Conservation (phyloP, 306 rosid species). For the Quercus engelmannii region DNA sequence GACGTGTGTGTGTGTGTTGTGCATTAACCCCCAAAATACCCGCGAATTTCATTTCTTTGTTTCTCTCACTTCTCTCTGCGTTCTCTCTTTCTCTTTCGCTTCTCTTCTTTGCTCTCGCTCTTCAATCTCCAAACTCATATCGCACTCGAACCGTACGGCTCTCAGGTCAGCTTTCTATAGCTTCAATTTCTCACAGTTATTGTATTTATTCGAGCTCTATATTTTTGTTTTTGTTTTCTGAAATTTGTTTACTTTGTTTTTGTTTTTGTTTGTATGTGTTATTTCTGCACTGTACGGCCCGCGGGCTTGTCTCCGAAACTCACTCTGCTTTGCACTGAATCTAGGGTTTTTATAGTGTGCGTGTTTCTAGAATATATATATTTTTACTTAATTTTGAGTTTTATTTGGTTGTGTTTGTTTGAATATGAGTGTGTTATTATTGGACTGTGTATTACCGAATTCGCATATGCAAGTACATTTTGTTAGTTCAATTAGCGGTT, state of each 20-base stretch:
- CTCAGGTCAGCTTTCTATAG: background rate
- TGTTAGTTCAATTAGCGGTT: background rate
- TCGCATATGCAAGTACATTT: background rate
- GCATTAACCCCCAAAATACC: background rate
- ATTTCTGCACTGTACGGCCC: background rate
- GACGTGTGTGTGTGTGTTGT: background rate
- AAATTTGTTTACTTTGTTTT: too few relatives aligned
- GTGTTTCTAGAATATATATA: background rate
- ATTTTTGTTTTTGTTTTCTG: background rate
- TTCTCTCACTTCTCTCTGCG: background rate
- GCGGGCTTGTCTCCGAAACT: background rate
- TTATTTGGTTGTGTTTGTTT: background rate
- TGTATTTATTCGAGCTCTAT: background rate
- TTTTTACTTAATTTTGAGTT: background rate
- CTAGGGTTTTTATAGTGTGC: slow-evolving; percentile 26
- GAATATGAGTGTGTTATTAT: background rate
- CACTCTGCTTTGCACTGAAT: slow-evolving; percentile 1
- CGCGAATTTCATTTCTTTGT: background rate
- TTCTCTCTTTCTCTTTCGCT: too few relatives aligned
- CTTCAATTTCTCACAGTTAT: background rate
- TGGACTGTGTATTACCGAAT: background rate
- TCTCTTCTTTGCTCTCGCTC: too few relatives aligned
- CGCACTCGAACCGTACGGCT: background rate
- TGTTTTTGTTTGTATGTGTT: too few relatives aligned
- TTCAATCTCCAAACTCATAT: background rate